A percentile compares a stretch with the other conserved stretches of the same genome.
These are phyloP conservation scores for Cladosporium sp. DNA, from an alignment of 2,329 filamentous ascomycete species.

Conservation along the genomic window DNA sequence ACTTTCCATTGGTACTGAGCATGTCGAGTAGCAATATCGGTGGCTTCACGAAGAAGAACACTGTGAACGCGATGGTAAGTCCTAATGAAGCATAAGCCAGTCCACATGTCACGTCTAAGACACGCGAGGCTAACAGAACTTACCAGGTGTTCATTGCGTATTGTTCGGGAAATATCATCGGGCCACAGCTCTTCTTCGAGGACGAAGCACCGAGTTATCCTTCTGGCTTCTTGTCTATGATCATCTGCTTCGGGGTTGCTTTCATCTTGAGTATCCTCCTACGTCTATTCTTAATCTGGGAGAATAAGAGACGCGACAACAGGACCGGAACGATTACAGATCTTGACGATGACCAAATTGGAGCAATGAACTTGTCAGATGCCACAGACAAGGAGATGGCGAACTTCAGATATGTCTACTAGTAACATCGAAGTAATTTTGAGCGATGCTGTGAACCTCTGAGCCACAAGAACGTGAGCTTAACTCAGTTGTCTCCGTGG, in stretches of 20 bases:
- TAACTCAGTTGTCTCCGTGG: neutral
- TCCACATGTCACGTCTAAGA: neutral
- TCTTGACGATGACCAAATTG: neutral
- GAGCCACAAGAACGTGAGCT: neutral
- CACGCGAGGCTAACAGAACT: neutral
- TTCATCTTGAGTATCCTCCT: neutral
- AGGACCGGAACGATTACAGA: neutral
- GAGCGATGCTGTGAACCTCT: neutral
- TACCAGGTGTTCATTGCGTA: slow-evolving; percentile 24
- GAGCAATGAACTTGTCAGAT: neutral
- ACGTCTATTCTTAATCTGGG: neutral
- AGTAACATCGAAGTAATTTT: neutral
- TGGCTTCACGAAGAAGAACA: slow-evolving; percentile 1
- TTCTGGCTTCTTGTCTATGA: slow-evolving; percentile 1
- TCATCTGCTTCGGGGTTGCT: slow-evolving; percentile 5
- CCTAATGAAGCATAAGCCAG: neutral
- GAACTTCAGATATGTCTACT: slow-evolving; percentile 3
- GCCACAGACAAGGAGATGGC: neutral
- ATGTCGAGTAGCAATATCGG: neutral
- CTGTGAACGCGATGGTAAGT: neutral
- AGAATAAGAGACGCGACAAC: neutral
- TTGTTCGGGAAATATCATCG: slow-evolving; percentile 48
- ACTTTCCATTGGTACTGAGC: neutral
- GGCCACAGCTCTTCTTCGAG: slow-evolving; percentile 56
- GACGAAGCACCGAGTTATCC: slow-evolving; percentile 53